Percentiles rank a stretch among this genome's conserved stretches.
Evolutionary conservation across 1,139 yeast species (phyloP).

Genomic region (Nadsonia starkeyi-henricii): DNA sequence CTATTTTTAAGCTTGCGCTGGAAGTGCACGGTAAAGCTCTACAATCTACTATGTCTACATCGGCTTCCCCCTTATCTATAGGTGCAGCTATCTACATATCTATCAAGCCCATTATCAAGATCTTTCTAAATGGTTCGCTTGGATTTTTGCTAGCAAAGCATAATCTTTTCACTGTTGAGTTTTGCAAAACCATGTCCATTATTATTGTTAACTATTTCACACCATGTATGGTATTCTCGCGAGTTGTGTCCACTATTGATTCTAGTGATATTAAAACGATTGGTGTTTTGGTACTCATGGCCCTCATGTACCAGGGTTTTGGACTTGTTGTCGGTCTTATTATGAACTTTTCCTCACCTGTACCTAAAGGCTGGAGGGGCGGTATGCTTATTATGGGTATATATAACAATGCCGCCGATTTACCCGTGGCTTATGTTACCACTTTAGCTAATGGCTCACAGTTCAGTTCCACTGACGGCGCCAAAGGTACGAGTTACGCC

Average conservation of each 20-base stretch:
- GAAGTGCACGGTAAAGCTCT: too few species aligned
- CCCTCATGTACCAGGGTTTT: slow-evolving; percentile 32
- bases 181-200: slow-evolving; percentile 51
- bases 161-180: slow-evolving; percentile 53
- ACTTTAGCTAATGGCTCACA: slow-evolving; percentile 54
- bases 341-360: slow-evolving; percentile 27
- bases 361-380: slow-evolving; percentile 67
- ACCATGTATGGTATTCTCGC: slow-evolving; percentile 70
- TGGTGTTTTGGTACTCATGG: slow-evolving; percentile 57
- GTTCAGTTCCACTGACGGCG: slow-evolving; percentile 45
- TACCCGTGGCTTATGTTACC: slow-evolving; percentile 82
- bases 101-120: slow-evolving; percentile 77
- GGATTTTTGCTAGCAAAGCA: slow-evolving; percentile 57
- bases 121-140: slow-evolving; percentile 56
- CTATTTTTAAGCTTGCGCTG: too few species aligned
- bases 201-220: slow-evolving; percentile 56
- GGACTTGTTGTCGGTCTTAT: slow-evolving; percentile 21
- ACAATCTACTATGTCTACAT: background rate
- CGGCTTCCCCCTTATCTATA: slow-evolving; percentile 23
- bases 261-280: slow-evolving; percentile 60
- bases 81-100: slow-evolving; percentile 69
- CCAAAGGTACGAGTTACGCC: slow-evolving; percentile 74
- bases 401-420: slow-evolving; percentile 48
- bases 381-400: slow-evolving; percentile 63
- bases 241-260: slow-evolving; percentile 55